Evolutionary conservation across 208 protist species (phyloP).

Genomic region (Naegleria fowleri): DNA sequence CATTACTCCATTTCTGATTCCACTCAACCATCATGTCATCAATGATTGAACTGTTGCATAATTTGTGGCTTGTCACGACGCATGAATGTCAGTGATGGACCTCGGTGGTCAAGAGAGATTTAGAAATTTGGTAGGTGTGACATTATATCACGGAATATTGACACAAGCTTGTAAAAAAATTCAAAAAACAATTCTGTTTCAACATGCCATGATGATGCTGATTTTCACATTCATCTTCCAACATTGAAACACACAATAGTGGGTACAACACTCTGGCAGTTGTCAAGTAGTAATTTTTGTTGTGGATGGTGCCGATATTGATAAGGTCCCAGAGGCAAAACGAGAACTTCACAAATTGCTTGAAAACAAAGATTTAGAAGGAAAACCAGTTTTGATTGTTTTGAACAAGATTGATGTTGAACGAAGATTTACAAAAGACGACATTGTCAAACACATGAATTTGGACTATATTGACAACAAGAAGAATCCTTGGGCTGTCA

Average conservation of each 20-base stretch:
- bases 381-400: conserved; percentile 60
- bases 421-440: conserved; percentile 65
- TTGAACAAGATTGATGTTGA: conserved; percentile 76
- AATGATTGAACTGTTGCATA: no score
- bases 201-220: no score
- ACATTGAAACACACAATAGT: conserved; percentile 31
- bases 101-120: conserved; percentile 65
- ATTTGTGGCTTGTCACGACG: not conserved
- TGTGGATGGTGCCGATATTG: conserved; percentile 55
- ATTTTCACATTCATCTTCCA: no score
- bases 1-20: no score
- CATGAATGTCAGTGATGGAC: conserved; percentile 56
- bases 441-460: conserved; percentile 60
- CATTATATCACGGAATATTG: no score
- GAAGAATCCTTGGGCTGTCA: conserved; percentile 58
- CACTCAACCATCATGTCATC: not conserved
- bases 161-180: no score
- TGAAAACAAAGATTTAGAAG: conserved; percentile 48
- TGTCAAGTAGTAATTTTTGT: conserved; percentile 66
- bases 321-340: conserved; percentile 52
- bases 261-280: conserved; percentile 62
- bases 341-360: conserved; percentile 63
- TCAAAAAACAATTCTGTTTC: no score
- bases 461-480: conserved; percentile 48
- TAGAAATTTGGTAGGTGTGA: conserved; percentile 35